Conservation (phyloP, 495 filamentous ascomycete species). For the Lichenothelia convexa region DNA sequence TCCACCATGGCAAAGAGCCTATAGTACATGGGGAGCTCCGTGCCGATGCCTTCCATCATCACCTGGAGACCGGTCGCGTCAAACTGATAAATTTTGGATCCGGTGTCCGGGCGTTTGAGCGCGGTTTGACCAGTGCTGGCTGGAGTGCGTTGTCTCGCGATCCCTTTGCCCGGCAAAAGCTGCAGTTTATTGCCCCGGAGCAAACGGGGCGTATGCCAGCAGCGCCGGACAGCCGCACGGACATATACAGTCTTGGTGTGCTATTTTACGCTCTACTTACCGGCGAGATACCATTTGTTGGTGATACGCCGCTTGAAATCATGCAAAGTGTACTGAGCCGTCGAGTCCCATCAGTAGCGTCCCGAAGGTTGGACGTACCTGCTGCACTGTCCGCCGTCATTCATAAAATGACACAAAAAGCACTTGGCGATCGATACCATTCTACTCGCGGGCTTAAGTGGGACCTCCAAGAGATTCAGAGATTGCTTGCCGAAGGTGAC, state of each 20-base stretch:
- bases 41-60: conserved; percentile 75
- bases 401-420: conserved; percentile 77
- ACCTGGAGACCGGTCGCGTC: conserved; percentile 43
- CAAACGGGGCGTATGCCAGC: conserved; percentile 81
- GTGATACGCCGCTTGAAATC: conserved; percentile 62
- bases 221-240: conserved; percentile 74
- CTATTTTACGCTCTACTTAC: conserved; percentile 74
- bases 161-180: conserved; percentile 62
- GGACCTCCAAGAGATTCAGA: conserved; percentile 50
- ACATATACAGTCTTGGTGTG: conserved; percentile 76
- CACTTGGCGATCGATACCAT: conserved; percentile 66
- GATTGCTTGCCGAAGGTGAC: conserved; percentile 59
- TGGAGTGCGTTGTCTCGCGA: conserved; percentile 68
- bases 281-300: conserved; percentile 58
- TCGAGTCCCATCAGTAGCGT: conserved; percentile 54
- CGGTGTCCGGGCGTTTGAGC: conserved; percentile 68
- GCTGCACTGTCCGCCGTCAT: conserved; percentile 64
- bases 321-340: conserved; percentile 69
- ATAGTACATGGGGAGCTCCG: conserved; percentile 77
- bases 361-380: conserved; percentile 58
- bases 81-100: conserved; percentile 72
- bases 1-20: conserved; percentile 58
- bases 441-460: conserved; percentile 64
- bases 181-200: conserved; percentile 77
- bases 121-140: conserved; percentile 64